Evolutionary conservation across 2,329 filamentous ascomycete species (phyloP).

Genomic region (Phyllosticta citribraziliensis): DNA sequence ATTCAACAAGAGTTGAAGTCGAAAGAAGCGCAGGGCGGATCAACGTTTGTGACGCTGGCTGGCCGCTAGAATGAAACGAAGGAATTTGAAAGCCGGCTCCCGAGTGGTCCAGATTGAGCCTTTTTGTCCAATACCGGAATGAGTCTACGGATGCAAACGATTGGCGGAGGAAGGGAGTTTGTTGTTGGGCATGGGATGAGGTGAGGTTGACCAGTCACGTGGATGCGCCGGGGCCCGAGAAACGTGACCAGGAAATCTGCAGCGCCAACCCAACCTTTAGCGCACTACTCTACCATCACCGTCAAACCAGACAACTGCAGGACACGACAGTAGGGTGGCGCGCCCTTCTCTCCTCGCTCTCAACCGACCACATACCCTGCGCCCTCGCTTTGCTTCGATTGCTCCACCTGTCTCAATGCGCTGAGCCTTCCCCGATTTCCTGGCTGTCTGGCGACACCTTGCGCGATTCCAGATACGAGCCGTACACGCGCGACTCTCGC

Average conservation of each 20-base stretch:
- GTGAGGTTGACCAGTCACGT: neutral
- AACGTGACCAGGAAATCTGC: neutral
- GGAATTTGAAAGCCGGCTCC: neutral
- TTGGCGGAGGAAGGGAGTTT: neutral
- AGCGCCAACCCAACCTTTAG: neutral
- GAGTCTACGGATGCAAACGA: neutral
- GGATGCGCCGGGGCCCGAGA: neutral
- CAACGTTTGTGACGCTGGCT: constrained; percentile 5
- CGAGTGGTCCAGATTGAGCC: neutral
- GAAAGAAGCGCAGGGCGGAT: neutral
- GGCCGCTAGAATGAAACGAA: neutral
- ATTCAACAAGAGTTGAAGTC: neutral
- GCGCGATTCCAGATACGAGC: neutral
- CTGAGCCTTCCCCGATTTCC: constrained; percentile 4
- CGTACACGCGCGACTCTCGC: neutral
- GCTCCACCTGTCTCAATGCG: neutral
- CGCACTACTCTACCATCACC: no score
- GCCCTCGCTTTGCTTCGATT: neutral
- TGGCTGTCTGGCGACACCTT: constrained; percentile 7
- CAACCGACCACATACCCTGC: neutral
- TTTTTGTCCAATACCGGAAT: no score
- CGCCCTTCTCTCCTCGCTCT: neutral
- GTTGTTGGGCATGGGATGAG: neutral
- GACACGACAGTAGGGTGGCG: neutral
- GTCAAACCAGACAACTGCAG: neutral